Base-by-base conservation (phyloP, 306 rosid genomes). In the Medicago lupulina region DNA sequence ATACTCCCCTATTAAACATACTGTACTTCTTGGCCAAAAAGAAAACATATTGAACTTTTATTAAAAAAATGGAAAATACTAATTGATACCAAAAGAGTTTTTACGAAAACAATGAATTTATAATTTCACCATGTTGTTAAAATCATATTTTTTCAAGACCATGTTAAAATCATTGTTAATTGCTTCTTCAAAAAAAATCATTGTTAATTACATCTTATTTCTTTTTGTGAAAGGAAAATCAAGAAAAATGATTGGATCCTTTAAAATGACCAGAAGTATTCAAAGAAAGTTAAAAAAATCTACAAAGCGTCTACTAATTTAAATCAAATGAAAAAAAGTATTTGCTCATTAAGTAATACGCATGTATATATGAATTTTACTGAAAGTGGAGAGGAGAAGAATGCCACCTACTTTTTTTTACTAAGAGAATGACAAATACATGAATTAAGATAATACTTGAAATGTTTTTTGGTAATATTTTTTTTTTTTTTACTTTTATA, bases 191-290 rank as follows among this genome's bases (percentile, higher is more conserved):
- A n/a, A n/a, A n/a, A n/a, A n/a, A n/a, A n/a, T n/a, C n/a, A n/a
- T n/a, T n/a, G n/a, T 31, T 39, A 55, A 50, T 13, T 67, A 59
- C 70, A 51, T 53, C 53, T 34, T 62, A 62, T 8, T 70, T 59
- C 51, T 18, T 38, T 65, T 36, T 25, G 0, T 10, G 39, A 62
- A 70, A 70, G 59, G 43, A 16, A 75, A 70, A 18, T 21, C 49
- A 71, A 64, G 25, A 47, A 46, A 13, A 38, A 70, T 6, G 12
- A 59, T 54, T n/a, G 7, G 2, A 59, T 69, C 51, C 18, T 68
- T 60, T 34, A 62, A 66, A 70, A 75, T 50, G 69, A 76, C 49
- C 23, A 36, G 57, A 75, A 50, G 49, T 39, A 62, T 12, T 71
- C 62, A 34, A 64, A 73, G 15, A 23, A 3, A n/a, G 65, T 21